phyloP scores from a whole-genome alignment of 345 rosid species.

The Boechera stricta region DNA sequence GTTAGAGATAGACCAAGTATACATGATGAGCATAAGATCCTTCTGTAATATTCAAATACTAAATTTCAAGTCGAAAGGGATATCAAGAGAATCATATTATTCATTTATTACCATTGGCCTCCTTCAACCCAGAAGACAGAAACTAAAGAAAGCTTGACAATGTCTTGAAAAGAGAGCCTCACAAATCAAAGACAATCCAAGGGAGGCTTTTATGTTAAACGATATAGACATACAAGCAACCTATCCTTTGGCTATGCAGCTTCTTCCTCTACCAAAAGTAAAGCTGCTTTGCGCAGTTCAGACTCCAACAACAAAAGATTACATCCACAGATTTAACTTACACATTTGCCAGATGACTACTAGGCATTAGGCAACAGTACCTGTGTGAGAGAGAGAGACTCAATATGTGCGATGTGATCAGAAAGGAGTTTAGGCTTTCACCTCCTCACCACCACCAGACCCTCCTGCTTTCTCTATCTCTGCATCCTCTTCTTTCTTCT shows the following conservation, averaged over 20 bases:
- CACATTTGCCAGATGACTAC: conserved; percentile 34
- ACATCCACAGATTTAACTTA: conserved; percentile 41
- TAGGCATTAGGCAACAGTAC: conserved; percentile 22
- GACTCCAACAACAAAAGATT: conserved; percentile 38
- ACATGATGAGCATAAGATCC: not conserved
- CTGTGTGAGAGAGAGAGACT: conserved; percentile 10
- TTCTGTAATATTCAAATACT: conserved; percentile 8
- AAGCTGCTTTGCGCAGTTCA: conserved; percentile 24
- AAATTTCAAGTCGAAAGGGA: not conserved
- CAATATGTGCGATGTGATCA: conserved; percentile 31
- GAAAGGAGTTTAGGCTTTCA: conserved; percentile 36
- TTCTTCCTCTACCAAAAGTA: conserved; percentile 35
- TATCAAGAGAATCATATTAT: not conserved
- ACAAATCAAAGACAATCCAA: conserved; percentile 39
- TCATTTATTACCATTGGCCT: conserved; percentile 24
- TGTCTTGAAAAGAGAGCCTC: conserved; percentile 38
- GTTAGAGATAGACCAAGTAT: not conserved
- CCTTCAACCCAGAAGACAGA: not conserved
- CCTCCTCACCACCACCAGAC: conserved; percentile 36
- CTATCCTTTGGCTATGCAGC: conserved; percentile 42
- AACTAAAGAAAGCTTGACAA: conserved; percentile 24
- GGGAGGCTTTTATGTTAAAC: conserved; percentile 46
- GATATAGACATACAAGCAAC: conserved; percentile 43
- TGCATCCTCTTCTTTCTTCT: conserved; percentile 41
- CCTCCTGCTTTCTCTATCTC: conserved; percentile 40